These are phyloP conservation scores for Cryptococcus maquisensis DNA, from an alignment of 1,284 basidiomycete species.

Conservation along the genomic window DNA sequence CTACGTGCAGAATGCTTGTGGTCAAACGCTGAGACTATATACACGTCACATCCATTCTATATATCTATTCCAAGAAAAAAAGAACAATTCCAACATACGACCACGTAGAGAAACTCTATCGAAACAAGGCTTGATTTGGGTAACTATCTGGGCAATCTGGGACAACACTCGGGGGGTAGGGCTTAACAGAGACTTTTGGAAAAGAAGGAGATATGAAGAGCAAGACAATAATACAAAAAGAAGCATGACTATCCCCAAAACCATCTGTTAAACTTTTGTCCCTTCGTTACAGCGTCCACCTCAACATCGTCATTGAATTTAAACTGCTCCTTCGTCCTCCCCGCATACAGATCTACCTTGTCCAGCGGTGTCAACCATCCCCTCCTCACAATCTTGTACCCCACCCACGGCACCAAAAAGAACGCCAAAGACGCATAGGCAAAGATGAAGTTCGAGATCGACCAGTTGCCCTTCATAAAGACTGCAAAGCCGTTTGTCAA, in stretches of 20 bases:
- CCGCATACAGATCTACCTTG: neutral
- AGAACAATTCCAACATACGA: no score
- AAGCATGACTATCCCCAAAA: neutral
- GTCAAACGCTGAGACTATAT: no score
- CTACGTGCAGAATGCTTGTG: no score
- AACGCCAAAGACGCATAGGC: constrained; percentile 4
- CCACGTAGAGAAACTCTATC: no score
- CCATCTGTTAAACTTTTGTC: neutral
- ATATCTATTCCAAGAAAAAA: no score
- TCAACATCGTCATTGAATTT: neutral
- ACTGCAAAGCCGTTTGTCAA: constrained; percentile 22
- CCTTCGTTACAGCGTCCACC: neutral
- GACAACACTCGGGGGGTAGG: no score
- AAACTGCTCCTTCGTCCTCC: neutral
- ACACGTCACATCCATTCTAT: no score
- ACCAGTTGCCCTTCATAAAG: constrained; percentile 21
- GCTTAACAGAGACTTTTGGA: no score
- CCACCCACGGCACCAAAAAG: neutral
- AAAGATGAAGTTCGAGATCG: constrained; percentile 27
- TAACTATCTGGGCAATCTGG: no score
- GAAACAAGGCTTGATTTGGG: no score
- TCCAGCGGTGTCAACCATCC: neutral
- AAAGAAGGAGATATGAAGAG: no score
- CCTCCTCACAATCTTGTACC: neutral
- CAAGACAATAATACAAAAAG: neutral